phyloP scores from a whole-genome alignment of 345 rosid species.

The Corchorus capsularis region DNA sequence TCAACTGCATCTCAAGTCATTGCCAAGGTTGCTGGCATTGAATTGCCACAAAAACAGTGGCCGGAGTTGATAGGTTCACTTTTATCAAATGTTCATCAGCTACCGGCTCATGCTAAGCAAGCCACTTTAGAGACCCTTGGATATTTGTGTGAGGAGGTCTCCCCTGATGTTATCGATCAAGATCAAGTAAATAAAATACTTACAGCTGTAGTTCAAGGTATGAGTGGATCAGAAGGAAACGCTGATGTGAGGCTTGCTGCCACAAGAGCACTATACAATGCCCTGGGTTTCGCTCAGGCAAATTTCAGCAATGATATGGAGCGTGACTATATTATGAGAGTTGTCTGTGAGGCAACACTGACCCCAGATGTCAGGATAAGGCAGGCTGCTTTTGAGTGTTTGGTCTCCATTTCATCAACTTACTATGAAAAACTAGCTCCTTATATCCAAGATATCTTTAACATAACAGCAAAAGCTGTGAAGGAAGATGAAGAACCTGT shows the following conservation, averaged over 20 bases:
- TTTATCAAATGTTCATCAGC: slow-evolving; percentile 63
- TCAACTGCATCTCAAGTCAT: slow-evolving; percentile 73
- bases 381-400: slow-evolving; percentile 67
- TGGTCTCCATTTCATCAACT: slow-evolving; percentile 66
- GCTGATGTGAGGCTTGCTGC: slow-evolving; percentile 70
- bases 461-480: slow-evolving; percentile 62
- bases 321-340: slow-evolving; percentile 70
- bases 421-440: slow-evolving; percentile 41
- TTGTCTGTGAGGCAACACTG: slow-evolving; percentile 64
- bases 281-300: slow-evolving; percentile 68
- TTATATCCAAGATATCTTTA: slow-evolving; percentile 59
- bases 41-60: slow-evolving; percentile 81
- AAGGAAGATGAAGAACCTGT: slow-evolving; percentile 66
- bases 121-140: slow-evolving; percentile 83
- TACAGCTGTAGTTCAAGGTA: slow-evolving; percentile 70
- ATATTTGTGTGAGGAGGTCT: slow-evolving; percentile 74
- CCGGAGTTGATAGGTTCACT: slow-evolving; percentile 70
- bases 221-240: slow-evolving; percentile 58
- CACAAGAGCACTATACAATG: slow-evolving; percentile 58
- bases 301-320: slow-evolving; percentile 68
- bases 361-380: slow-evolving; percentile 58
- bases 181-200: slow-evolving; percentile 80
- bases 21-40: slow-evolving; percentile 77
- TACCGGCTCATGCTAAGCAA: slow-evolving; percentile 67
- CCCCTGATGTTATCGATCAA: slow-evolving; percentile 71